Percentiles rank a stretch among this genome's conserved stretches.
These are phyloP conservation scores for Cinnamomum micranthum DNA, from an alignment of 164 flowering plant genomes.

Conservation along the genomic window DNA sequence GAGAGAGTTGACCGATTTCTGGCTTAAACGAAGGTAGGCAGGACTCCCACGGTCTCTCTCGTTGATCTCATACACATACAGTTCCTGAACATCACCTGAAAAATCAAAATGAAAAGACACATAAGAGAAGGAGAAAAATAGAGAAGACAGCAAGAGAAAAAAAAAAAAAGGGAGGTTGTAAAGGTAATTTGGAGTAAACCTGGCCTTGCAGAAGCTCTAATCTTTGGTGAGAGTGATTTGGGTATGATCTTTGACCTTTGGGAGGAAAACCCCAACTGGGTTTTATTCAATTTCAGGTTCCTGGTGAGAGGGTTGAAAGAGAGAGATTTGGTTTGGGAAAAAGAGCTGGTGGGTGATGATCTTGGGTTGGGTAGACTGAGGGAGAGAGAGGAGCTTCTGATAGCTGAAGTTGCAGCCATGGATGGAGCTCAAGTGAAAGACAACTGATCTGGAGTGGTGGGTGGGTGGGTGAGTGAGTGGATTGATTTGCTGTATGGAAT, in stretches of 20 bases:
- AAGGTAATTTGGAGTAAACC: slow-evolving; percentile 8
- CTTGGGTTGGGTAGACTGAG: slow-evolving; percentile 14
- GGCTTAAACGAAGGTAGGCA: slow-evolving; percentile 49
- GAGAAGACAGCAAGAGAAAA: neutral
- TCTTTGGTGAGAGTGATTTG: slow-evolving; percentile 13
- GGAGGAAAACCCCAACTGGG: slow-evolving; percentile 12
- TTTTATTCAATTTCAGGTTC: slow-evolving; percentile 12
- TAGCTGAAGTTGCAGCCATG: slow-evolving; percentile 28
- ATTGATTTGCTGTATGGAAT: neutral
- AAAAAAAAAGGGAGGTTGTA: neutral
- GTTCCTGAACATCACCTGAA: slow-evolving; percentile 50
- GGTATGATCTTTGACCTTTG: slow-evolving; percentile 7
- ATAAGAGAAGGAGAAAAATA: neutral
- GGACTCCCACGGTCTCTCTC: slow-evolving; percentile 75
- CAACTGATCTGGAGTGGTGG: neutral
- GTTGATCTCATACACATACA: slow-evolving; percentile 63
- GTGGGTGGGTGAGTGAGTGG: neutral
- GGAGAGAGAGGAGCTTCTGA: slow-evolving; percentile 22
- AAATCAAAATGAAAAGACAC: neutral
- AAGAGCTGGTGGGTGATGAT: slow-evolving; percentile 1
- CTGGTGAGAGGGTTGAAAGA: slow-evolving; percentile 9
- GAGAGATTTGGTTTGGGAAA: slow-evolving; percentile 8
- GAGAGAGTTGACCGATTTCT: slow-evolving; percentile 43
- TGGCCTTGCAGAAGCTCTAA: slow-evolving; percentile 23
- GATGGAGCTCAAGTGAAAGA: neutral